These are phyloP conservation scores for Sugiyamaella sp. DNA, from an alignment of 1,139 yeast genomes.

Conservation along the genomic window DNA sequence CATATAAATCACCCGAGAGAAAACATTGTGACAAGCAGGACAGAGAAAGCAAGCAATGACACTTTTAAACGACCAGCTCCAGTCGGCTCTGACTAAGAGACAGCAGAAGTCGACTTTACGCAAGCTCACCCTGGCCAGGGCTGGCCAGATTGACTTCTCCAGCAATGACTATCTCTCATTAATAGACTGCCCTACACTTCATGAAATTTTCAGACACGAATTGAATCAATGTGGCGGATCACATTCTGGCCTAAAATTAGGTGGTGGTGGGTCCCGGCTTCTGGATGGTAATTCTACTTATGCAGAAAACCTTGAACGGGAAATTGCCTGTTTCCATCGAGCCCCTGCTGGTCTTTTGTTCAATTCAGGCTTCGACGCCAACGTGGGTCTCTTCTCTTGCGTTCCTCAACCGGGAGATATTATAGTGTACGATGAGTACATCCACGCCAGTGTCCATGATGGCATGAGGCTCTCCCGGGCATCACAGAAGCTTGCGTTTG, in stretches of 20 bases:
- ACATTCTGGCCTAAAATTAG: slow-evolving; percentile 22
- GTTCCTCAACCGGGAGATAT: slow-evolving; percentile 35
- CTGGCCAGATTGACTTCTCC: slow-evolving; percentile 32
- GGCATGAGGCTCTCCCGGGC: slow-evolving; percentile 36
- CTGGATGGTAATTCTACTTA: slow-evolving; percentile 36
- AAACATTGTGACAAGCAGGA: too few species aligned
- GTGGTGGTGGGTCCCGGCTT: slow-evolving; percentile 39
- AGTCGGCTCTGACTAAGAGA: slow-evolving; percentile 10
- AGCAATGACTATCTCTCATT: slow-evolving; percentile 36
- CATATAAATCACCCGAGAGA: too few species aligned
- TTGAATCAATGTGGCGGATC: slow-evolving; percentile 12
- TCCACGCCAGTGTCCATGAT: slow-evolving; percentile 39
- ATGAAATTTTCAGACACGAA: slow-evolving; percentile 24
- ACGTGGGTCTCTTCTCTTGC: slow-evolving; percentile 34
- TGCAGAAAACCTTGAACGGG: slow-evolving; percentile 30
- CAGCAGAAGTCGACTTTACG: slow-evolving; percentile 14
- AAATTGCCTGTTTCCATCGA: slow-evolving; percentile 31
- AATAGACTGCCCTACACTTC: slow-evolving; percentile 19
- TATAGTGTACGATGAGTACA: slow-evolving; percentile 36
- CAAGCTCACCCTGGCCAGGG: slow-evolving; percentile 7
- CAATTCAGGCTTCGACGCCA: slow-evolving; percentile 39
- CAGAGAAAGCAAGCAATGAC: too few species aligned
- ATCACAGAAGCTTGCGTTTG: slow-evolving; percentile 20
- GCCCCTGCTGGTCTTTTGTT: slow-evolving; percentile 34
- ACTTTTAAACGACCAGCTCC: slow-evolving; percentile 8